Evolutionary conservation across 192 early-diverging fungal genomes (phyloP).

Genomic region (Chytriomyces hyalinus): DNA sequence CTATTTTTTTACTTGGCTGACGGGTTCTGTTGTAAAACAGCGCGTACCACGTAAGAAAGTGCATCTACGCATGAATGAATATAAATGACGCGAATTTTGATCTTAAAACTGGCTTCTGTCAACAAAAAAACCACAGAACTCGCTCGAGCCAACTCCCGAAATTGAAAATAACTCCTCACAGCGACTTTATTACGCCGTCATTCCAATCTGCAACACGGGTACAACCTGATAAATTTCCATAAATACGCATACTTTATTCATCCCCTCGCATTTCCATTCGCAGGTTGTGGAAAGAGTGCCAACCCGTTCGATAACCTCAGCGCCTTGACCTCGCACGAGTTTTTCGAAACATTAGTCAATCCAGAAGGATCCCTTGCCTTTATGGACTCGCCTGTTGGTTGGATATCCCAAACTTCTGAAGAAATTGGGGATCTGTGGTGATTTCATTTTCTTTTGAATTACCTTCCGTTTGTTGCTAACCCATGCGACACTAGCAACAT

Average conservation of each 20-base stretch:
- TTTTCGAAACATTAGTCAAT: background rate
- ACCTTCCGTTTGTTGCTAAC: too few relatives aligned
- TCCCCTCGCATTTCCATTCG: background rate
- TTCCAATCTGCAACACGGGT: background rate
- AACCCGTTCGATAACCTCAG: constrained; percentile 14
- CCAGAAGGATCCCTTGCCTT: background rate
- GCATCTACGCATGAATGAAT: background rate
- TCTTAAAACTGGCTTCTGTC: background rate
- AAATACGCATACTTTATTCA: too few relatives aligned
- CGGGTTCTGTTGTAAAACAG: background rate
- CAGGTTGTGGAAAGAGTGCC: background rate
- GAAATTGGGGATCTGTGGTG: background rate
- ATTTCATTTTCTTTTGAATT: too few relatives aligned
- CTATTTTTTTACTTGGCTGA: background rate
- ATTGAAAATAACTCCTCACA: too few relatives aligned
- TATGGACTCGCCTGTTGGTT: background rate
- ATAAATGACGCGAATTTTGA: background rate
- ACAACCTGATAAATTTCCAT: too few relatives aligned
- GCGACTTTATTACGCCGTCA: background rate
- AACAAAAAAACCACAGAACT: background rate
- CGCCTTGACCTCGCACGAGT: constrained; percentile 4
- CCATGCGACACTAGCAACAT: too few relatives aligned
- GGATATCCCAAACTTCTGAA: background rate
- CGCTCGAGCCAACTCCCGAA: background rate
- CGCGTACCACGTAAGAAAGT: background rate